phyloP scores from a whole-genome alignment of 805 yeast species.

The Monosporozyma aquatica region DNA sequence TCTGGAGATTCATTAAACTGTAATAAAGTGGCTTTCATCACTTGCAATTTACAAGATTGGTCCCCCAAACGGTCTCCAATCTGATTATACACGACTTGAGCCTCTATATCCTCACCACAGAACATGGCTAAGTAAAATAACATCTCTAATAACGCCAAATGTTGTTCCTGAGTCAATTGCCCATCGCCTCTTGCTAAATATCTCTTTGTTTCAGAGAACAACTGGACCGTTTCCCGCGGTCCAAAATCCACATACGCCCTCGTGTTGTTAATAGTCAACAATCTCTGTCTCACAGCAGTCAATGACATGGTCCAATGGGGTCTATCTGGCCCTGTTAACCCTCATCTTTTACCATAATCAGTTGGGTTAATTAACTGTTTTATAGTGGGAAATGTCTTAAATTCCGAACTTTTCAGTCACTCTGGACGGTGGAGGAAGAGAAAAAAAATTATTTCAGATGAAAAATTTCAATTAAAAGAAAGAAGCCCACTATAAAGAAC shows the following conservation, averaged over 20 bases:
- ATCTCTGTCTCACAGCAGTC: slow-evolving; percentile 32
- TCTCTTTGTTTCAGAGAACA: slow-evolving; percentile 33
- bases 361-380: too few species aligned
- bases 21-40: slow-evolving; percentile 24
- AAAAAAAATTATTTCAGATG: not conserved
- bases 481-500: too few species aligned
- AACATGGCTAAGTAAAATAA: slow-evolving; percentile 57
- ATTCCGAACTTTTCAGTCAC: not conserved
- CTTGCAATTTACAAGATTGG: slow-evolving; percentile 25
- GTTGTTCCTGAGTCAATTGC: slow-evolving; percentile 30
- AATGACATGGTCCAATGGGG: not conserved
- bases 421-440: not conserved
- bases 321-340: too few species aligned
- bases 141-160: slow-evolving; percentile 56
- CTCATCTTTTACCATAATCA: too few species aligned
- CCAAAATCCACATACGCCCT: slow-evolving; percentile 42
- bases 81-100: slow-evolving; percentile 54
- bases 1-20: slow-evolving; percentile 22
- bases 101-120: slow-evolving; percentile 60
- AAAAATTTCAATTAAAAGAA: not conserved
- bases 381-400: not conserved
- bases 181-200: slow-evolving; percentile 20
- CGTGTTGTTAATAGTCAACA: slow-evolving; percentile 41
- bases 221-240: slow-evolving; percentile 35
- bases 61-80: slow-evolving; percentile 62